Percentiles rank a stretch among this genome's conserved stretches.
Conservation (phyloP, 345 rosid genomes). For the Pseudoturritis turrita region DNA sequence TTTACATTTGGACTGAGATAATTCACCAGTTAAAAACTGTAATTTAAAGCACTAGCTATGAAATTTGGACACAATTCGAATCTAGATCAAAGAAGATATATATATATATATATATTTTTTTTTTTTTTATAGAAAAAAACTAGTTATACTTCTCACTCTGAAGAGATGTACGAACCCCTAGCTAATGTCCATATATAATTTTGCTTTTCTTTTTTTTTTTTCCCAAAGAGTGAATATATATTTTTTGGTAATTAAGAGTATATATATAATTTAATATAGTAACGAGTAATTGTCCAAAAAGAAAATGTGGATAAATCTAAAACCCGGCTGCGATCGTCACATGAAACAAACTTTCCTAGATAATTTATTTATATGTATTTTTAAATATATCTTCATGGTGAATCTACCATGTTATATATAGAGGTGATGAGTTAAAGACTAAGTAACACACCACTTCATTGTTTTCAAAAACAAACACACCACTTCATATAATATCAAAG, state of each 20-base stretch:
- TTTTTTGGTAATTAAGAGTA: background rate
- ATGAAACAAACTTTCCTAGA: slow-evolving; percentile 8
- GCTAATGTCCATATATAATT: background rate
- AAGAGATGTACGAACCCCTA: background rate
- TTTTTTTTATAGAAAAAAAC: too few relatives aligned
- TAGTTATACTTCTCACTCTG: too few relatives aligned
- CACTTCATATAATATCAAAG: slow-evolving; percentile 9
- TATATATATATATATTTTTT: too few relatives aligned
- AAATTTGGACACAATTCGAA: background rate
- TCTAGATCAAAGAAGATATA: background rate
- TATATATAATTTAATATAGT: background rate
- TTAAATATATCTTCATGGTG: background rate
- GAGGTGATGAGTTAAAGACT: slow-evolving; percentile 1
- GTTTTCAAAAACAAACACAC: too few relatives aligned
- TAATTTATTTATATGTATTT: slow-evolving; percentile 2
- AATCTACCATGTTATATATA: slow-evolving; percentile 17
- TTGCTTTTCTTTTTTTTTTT: too few relatives aligned
- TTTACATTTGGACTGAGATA: too few relatives aligned
- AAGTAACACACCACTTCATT: slow-evolving; percentile 5
- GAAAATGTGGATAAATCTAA: background rate
- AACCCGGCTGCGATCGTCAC: background rate
- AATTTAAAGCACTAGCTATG: background rate
- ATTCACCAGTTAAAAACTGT: too few relatives aligned
- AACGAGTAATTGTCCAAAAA: background rate
- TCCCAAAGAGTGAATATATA: background rate